These are phyloP conservation scores for Alternaria sp. DNA, from an alignment of 2,329 filamentous ascomycete species.

Conservation along the genomic window DNA sequence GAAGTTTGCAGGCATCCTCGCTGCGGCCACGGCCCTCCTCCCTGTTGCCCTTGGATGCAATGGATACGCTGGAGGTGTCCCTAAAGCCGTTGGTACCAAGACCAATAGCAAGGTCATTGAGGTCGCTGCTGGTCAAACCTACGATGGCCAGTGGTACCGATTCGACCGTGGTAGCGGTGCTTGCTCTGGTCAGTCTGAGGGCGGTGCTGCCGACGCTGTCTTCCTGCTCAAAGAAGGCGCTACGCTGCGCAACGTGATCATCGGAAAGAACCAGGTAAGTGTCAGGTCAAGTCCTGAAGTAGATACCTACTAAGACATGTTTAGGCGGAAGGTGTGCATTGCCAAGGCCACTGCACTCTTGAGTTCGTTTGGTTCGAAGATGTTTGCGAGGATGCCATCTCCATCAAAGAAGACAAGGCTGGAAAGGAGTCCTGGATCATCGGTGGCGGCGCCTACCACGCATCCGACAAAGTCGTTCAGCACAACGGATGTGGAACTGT, in stretches of 20 bases:
- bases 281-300: neutral
- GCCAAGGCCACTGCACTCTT: constrained; percentile 54
- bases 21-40: constrained; percentile 26
- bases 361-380: constrained; percentile 48
- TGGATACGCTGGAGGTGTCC: constrained; percentile 33
- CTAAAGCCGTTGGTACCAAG: constrained; percentile 31
- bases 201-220: constrained; percentile 32
- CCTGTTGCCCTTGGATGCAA: constrained; percentile 31
- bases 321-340: constrained; percentile 59
- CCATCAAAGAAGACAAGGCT: constrained; percentile 38
- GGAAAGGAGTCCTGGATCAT: constrained; percentile 46
- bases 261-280: constrained; percentile 53
- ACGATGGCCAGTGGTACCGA: constrained; percentile 32
- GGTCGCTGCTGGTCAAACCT: constrained; percentile 29
- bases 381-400: constrained; percentile 49
- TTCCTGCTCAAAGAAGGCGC: constrained; percentile 59
- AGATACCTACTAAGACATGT: neutral
- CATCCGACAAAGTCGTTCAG: constrained; percentile 49
- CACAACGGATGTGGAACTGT: constrained; percentile 51
- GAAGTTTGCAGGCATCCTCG: constrained; percentile 20
- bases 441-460: constrained; percentile 49
- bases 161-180: constrained; percentile 36
- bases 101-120: constrained; percentile 36
- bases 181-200: constrained; percentile 29
- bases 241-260: constrained; percentile 60